Conservation (phyloP, 2,329 filamentous ascomycete genomes). For the Aureobasidium sp. region DNA sequence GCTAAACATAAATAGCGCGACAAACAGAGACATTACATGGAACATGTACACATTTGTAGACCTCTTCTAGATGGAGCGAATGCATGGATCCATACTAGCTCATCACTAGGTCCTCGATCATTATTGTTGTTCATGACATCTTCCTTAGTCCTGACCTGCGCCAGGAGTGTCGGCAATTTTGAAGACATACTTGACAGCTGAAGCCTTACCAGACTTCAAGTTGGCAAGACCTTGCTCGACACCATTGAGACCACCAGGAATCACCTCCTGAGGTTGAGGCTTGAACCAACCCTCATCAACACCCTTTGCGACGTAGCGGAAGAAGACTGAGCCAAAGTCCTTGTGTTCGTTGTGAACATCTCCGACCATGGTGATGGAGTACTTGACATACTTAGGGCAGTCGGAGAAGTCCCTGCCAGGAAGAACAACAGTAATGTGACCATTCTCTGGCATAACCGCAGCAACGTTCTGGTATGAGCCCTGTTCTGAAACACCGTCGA, state of each 20-base stretch:
- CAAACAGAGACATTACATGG: background rate
- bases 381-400: conserved; percentile 31
- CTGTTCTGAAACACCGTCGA: conserved; percentile 51
- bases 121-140: background rate
- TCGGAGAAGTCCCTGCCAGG: conserved; percentile 35
- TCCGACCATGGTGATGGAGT: conserved; percentile 31
- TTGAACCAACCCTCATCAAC: conserved; percentile 31
- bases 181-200: conserved; percentile 27
- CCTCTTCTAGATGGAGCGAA: background rate
- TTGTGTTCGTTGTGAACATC: conserved; percentile 25
- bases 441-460: conserved; percentile 35
- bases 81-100: background rate
- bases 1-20: background rate
- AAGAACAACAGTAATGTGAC: conserved; percentile 35
- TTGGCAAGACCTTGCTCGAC: conserved; percentile 23
- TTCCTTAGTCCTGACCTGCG: conserved; percentile 2
- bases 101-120: background rate
- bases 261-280: conserved; percentile 27
- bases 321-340: conserved; percentile 30
- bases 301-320: conserved; percentile 25
- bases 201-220: conserved; percentile 25
- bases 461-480: conserved; percentile 36
- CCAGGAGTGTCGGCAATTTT: conserved; percentile 24
- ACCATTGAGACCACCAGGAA: conserved; percentile 24
- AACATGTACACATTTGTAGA: background rate